Percentiles rank a stretch among this genome's conserved stretches.
Conservation (phyloP, 805 yeast species). For the Myxozyma melibiosi region DNA sequence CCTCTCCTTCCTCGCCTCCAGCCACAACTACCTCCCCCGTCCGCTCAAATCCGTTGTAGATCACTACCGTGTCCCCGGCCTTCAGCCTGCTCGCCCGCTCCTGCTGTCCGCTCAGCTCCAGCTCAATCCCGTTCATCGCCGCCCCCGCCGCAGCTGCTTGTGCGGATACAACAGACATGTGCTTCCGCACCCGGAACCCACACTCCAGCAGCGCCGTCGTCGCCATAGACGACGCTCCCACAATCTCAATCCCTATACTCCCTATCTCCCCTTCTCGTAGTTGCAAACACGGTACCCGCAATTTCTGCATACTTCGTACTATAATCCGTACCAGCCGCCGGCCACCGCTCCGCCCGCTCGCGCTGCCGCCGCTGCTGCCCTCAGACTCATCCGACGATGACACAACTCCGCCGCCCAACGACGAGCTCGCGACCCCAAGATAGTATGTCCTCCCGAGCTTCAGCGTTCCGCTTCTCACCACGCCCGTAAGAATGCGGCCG, state of each 20-base stretch:
- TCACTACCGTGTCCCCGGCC: constrained; percentile 15
- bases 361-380: not conserved
- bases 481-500: constrained; percentile 30
- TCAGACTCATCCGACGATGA: constrained; percentile 9
- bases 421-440: constrained; percentile 7
- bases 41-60: constrained; percentile 26
- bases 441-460: constrained; percentile 19
- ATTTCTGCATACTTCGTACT: constrained; percentile 26
- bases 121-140: constrained; percentile 7
- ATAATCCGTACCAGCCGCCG: constrained; percentile 7
- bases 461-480: constrained; percentile 26
- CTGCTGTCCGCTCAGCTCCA: not conserved
- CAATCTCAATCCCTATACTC: constrained; percentile 27
- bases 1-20: not conserved
- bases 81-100: not conserved
- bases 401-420: not conserved
- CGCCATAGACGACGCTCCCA: constrained; percentile 5
- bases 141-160: not conserved
- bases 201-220: constrained; percentile 10
- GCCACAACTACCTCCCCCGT: constrained; percentile 14
- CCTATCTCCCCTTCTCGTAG: constrained; percentile 30
- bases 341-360: not conserved
- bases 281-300: constrained; percentile 24
- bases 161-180: constrained; percentile 18
- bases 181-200: constrained; percentile 9